Percentiles rank a stretch among this genome's conserved stretches.
phyloP scores from a whole-genome alignment of 192 early-diverging fungal species.

The Linnemannia zychae region DNA sequence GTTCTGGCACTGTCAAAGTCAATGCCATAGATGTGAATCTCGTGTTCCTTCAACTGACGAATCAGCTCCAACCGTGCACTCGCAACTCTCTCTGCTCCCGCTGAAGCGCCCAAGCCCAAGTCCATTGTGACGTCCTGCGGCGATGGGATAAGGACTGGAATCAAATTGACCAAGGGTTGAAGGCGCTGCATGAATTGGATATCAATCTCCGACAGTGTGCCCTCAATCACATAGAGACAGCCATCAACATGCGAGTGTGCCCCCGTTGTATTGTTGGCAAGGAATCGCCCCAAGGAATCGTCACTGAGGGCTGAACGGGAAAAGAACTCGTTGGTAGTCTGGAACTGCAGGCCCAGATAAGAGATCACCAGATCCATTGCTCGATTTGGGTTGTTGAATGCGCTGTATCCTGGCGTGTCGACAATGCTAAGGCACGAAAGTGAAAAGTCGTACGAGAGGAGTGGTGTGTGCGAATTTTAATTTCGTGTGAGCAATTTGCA shows the following conservation, averaged over 20 bases:
- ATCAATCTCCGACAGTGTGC: conserved; percentile 22
- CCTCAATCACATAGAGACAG: conserved; percentile 40
- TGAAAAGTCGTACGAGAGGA: not conserved
- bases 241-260: conserved; percentile 45
- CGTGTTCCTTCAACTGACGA: conserved; percentile 17
- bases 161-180: conserved; percentile 37
- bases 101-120: not conserved
- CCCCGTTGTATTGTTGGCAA: conserved; percentile 44
- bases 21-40: conserved; percentile 29
- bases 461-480: not conserved
- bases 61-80: conserved; percentile 14
- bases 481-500: not conserved
- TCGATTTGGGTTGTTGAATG: conserved; percentile 33
- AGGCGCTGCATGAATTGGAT: conserved; percentile 26
- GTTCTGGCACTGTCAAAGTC: not conserved
- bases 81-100: not conserved
- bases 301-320: conserved; percentile 29
- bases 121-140: not conserved
- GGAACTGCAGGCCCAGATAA: conserved; percentile 37
- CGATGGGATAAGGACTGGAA: conserved; percentile 23
- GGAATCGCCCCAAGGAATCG: conserved; percentile 45
- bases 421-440: conserved; percentile 15
- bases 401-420: conserved; percentile 33
- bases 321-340: conserved; percentile 40
- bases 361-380: conserved; percentile 41